phyloP scores from a whole-genome alignment of 805 yeast genomes.

The Starmerella tilneyi region DNA sequence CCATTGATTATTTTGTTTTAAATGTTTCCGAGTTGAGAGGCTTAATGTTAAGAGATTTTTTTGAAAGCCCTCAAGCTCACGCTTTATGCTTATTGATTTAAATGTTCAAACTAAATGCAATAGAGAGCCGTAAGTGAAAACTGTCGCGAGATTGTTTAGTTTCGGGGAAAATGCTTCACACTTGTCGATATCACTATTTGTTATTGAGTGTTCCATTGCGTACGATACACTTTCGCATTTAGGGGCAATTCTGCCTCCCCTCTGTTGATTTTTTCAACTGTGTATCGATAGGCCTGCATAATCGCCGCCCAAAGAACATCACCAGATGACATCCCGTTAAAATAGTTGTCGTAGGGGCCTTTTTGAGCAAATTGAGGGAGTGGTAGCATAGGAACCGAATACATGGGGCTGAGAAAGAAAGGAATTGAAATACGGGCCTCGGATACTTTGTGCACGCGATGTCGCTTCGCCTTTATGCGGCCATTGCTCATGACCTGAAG shows the following conservation, averaged over 20 bases:
- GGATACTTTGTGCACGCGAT: conserved; percentile 42
- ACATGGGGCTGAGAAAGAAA: conserved; percentile 6
- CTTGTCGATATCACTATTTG: too few relatives aligned
- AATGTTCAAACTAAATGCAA: too few relatives aligned
- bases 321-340: neutral
- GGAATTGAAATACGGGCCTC: conserved; percentile 28
- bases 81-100: too few relatives aligned
- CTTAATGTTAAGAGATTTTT: too few relatives aligned
- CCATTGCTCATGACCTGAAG: conserved; percentile 51
- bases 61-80: too few relatives aligned
- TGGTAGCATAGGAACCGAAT: conserved; percentile 8
- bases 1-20: too few relatives aligned
- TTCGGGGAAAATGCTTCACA: too few relatives aligned
- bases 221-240: too few relatives aligned
- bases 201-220: too few relatives aligned
- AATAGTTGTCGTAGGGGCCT: neutral
- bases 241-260: neutral
- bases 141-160: too few relatives aligned
- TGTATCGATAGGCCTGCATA: conserved; percentile 10
- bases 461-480: conserved; percentile 52
- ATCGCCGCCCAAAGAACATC: conserved; percentile 10
- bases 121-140: too few relatives aligned
- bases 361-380: conserved; percentile 10
- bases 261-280: neutral
- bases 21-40: too few relatives aligned